Base-by-base conservation (phyloP, 306 rosid species). In the Crotalaria pallida region DNA sequence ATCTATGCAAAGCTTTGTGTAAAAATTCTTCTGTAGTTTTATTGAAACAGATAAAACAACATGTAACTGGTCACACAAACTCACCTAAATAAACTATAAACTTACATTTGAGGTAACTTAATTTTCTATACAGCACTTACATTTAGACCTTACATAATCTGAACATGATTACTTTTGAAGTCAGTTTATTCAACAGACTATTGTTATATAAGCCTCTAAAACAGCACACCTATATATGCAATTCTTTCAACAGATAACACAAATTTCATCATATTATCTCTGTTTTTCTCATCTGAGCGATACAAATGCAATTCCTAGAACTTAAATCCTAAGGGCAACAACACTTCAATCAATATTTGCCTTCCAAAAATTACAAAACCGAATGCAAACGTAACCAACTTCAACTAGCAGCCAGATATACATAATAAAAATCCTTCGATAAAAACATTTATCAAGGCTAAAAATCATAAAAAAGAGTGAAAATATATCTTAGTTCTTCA, bases 401-500 rank as follows among this genome's bases (percentile, higher is more conserved):
- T 64, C 65, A 68, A 79, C 82, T 51, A 40, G 68, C 68, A 51
- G 58, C 33, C 36, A 51, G 70, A 63, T 65, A 63, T 68, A 69
- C 63, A 45, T 12, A 57, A 51, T 31, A 49, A 61, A 62, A 75
- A 55, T 16, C 58, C 18, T 57, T 23, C 29, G 23, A 56, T 36
- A 58, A 34, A 59, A 64, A 19, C 33, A 24, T 68, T 60, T 38
- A 52, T 10, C 41, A 23, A 31, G 45, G 72, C 58, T 15, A 33
- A 58, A 23, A 57, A 23, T 69, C 19, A 58, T 65, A 80, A 31
- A 44, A 19, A 61, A 65, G 55, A 6, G 45, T 29, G 53, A 27
- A 45, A 64, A 38, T n/a, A 51, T n/a, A 56, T 63, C 82, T 89
- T 66, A 95, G 45, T 85, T 78, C 67, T 75, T 79, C 71, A 74